Conservation (phyloP, 2,329 filamentous ascomycete genomes). For the Ophiostoma triangulosporum region DNA sequence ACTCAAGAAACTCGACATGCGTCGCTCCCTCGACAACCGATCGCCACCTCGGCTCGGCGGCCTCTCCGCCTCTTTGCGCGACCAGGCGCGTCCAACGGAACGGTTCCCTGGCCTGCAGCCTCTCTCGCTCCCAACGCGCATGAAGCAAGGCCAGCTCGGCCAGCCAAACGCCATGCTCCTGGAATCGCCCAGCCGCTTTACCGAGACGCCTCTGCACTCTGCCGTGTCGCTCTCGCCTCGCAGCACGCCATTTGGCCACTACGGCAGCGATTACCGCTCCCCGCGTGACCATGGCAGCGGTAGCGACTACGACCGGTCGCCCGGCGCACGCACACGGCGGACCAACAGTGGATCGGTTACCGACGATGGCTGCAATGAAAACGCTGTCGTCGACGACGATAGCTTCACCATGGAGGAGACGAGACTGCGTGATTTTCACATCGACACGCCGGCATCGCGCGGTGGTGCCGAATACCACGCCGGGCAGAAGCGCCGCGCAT, state of each 20-base stretch:
- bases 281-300: conserved; percentile 23
- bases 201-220: conserved; percentile 34
- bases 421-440: conserved; percentile 27
- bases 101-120: conserved; percentile 27
- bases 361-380: conserved; percentile 33
- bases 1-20: conserved; percentile 41
- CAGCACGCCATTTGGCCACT: conserved; percentile 28
- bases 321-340: conserved; percentile 31
- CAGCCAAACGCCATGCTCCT: conserved; percentile 19
- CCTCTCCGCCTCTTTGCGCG: conserved; percentile 21
- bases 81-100: conserved; percentile 1
- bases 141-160: conserved; percentile 22
- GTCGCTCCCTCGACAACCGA: conserved; percentile 30
- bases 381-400: conserved; percentile 40
- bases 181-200: conserved; percentile 30
- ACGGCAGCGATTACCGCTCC: conserved; percentile 26
- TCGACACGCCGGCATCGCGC: conserved; percentile 26
- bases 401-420: conserved; percentile 32
- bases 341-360: conserved; percentile 32
- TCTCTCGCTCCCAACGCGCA: conserved; percentile 32
- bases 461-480: conserved; percentile 24
- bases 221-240: conserved; percentile 30
- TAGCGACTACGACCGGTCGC: conserved; percentile 32
- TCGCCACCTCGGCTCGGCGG: conserved; percentile 30
- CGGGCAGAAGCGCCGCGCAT: conserved; percentile 42